These are phyloP conservation scores for Hirsutella minnesotensis DNA, from an alignment of 2,329 filamentous ascomycete genomes.

Conservation along the genomic window DNA sequence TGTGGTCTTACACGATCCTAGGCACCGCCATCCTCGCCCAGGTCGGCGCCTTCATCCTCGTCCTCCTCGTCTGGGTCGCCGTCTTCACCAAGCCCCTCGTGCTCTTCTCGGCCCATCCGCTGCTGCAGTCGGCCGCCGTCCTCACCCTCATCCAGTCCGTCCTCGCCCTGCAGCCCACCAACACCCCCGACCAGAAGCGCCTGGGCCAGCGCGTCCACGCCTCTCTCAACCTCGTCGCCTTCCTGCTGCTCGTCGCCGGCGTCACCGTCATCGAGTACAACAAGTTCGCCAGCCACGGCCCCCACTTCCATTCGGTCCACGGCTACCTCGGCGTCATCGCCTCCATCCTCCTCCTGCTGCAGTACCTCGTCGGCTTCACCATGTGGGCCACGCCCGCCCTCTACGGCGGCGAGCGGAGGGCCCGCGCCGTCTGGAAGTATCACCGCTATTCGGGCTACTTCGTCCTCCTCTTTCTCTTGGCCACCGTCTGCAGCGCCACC, in stretches of 20 bases:
- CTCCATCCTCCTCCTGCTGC: conserved; percentile 56
- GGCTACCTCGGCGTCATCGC: conserved; percentile 72
- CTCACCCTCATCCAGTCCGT: conserved; percentile 69
- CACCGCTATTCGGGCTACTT: conserved; percentile 71
- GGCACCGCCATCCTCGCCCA: conserved; percentile 77
- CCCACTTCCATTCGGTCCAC: conserved; percentile 72
- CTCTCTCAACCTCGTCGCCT: conserved; percentile 52
- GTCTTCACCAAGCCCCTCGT: conserved; percentile 61
- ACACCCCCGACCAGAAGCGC: conserved; percentile 62
- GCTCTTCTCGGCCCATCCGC: conserved; percentile 81
- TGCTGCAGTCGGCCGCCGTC: conserved; percentile 55
- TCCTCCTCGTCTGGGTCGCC: conserved; percentile 64
- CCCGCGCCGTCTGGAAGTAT: conserved; percentile 81
- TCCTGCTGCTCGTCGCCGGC: conserved; percentile 51
- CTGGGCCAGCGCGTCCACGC: conserved; percentile 52
- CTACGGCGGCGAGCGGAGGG: conserved; percentile 68
- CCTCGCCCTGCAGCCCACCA: conserved; percentile 79
- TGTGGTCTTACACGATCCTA: conserved; percentile 21
- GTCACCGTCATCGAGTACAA: conserved; percentile 69
- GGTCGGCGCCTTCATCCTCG: conserved; percentile 62
- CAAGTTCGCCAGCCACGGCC: conserved; percentile 56
- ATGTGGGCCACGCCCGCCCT: conserved; percentile 66
- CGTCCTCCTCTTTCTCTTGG: conserved; percentile 57
- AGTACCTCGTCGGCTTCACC: conserved; percentile 69
- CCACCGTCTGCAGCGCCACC: conserved; percentile 63